Evolutionary conservation across 1,284 basidiomycete species (phyloP), one percentile per base, ranked within the genome.

Genomic region (Melampsora americana): DNA sequence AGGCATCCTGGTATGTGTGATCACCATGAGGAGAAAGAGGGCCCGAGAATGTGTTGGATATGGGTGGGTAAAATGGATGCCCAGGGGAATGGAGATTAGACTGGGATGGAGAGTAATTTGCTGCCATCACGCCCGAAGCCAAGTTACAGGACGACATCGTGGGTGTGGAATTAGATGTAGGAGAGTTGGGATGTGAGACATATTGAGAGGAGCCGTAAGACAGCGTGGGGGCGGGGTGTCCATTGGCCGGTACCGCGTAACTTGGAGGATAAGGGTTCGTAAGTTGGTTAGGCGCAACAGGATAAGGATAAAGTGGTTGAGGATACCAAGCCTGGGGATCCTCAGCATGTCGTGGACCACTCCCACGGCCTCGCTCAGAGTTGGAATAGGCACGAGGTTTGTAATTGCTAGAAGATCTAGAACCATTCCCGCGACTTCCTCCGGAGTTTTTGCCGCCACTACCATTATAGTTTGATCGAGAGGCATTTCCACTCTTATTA

Each of bases 1-100:
- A 62, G 28, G 65, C 39, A 66, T 32, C n/a, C 44, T 39, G 26
- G 32, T 20, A 20, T 23, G 18, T 9, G 44, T 39, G 42, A 46
- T 46, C 23, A 46, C n/a, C 42, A 46, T 39, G 65, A 66, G 18
- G 42, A 42, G 35, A 32, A 16, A 66, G 32, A 46, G 66, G 65
- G 5, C n/a, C 39, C 16, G 35, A 23, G 46, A n/a, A 23, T 39
- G 65, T 26, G 30, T 66, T 28, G 16, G 65, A 20, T 11, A 23
- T n/a, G 12, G 28, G 53, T 9, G 39, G 42, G 39, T 44, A 18
- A 44, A 42, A 23, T 39, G 30, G 20, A 42, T n/a, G 20, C n/a
- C 14, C 39, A n/a, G 65, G 12, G 42, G 65, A 46, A 9, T 66
- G 26, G 30, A 66, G 39, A 39, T n/a, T 39, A n/a, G 39, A 44